These are phyloP conservation scores for Kappamyces sp. DNA, from an alignment of 192 early-diverging fungal genomes.

Conservation along the genomic window DNA sequence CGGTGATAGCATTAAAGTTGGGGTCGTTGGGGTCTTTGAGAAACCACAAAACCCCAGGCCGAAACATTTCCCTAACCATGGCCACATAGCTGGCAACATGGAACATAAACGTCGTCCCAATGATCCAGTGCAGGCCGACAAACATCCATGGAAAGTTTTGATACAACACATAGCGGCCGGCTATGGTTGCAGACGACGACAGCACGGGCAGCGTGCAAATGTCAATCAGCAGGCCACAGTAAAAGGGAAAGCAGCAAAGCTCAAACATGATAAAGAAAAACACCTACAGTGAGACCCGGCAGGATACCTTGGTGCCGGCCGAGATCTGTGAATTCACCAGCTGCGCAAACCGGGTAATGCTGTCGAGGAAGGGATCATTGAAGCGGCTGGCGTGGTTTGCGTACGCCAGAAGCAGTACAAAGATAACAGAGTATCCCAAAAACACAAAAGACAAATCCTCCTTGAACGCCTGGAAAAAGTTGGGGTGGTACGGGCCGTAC, in stretches of 20 bases:
- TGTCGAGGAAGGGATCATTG: background rate
- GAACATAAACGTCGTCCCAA: slow-evolving; percentile 91
- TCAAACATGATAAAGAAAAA: slow-evolving; percentile 83
- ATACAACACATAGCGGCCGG: slow-evolving; percentile 55
- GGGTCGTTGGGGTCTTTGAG: slow-evolving; percentile 96
- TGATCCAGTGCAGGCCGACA: slow-evolving; percentile 77
- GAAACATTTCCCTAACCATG: slow-evolving; percentile 72
- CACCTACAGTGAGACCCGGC: slow-evolving; percentile 32
- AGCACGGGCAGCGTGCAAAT: slow-evolving; percentile 76
- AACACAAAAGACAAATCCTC: background rate
- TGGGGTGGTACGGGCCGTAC: background rate
- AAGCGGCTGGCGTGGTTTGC: background rate
- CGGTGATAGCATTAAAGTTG: slow-evolving; percentile 87
- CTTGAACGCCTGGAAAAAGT: slow-evolving; percentile 2
- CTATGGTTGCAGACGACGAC: slow-evolving; percentile 49
- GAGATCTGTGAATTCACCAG: background rate
- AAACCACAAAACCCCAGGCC: slow-evolving; percentile 97
- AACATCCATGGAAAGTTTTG: slow-evolving; percentile 57
- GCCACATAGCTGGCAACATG: slow-evolving; percentile 85
- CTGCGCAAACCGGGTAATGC: background rate
- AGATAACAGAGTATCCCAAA: background rate
- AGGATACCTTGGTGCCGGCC: background rate
- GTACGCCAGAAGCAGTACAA: background rate
- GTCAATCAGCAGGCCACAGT: slow-evolving; percentile 82
- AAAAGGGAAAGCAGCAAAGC: slow-evolving; percentile 77